A percentile compares a stretch with the other conserved stretches of the same genome.
Conservation (phyloP, 345 rosid genomes). For the Bruguiera sexangula region DNA sequence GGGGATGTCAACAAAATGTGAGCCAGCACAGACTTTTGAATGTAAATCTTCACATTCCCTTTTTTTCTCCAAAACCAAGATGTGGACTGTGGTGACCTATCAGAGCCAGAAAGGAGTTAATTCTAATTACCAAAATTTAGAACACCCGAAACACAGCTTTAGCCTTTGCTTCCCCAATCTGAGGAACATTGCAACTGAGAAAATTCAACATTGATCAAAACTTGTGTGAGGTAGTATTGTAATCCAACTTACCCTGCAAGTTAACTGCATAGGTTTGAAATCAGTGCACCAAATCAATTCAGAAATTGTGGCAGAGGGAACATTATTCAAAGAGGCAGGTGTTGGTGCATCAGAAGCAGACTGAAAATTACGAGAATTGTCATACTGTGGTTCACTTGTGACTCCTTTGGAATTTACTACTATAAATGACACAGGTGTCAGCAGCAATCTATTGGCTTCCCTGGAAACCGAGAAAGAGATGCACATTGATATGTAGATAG, state of each 20-base stretch:
- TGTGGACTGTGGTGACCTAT: slow-evolving; percentile 59
- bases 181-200: neutral
- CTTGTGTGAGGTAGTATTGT: slow-evolving; percentile 6
- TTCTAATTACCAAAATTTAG: slow-evolving; percentile 5
- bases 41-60: slow-evolving; percentile 17
- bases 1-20: slow-evolving; percentile 54
- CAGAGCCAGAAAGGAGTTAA: slow-evolving; percentile 22
- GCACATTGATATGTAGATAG: too few relatives aligned
- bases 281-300: slow-evolving; percentile 31
- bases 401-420: slow-evolving; percentile 43
- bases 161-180: neutral
- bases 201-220: slow-evolving; percentile 4
- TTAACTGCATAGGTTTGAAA: slow-evolving; percentile 36
- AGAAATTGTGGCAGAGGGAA: slow-evolving; percentile 43
- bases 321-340: slow-evolving; percentile 18
- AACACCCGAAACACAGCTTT: neutral
- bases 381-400: slow-evolving; percentile 25
- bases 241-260: slow-evolving; percentile 56
- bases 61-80: slow-evolving; percentile 56
- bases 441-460: slow-evolving; percentile 34
- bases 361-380: slow-evolving; percentile 15
- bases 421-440: slow-evolving; percentile 59
- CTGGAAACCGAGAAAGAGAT: slow-evolving; percentile 28
- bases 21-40: slow-evolving; percentile 23
- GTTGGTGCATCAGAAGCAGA: slow-evolving; percentile 18